phyloP scores from a whole-genome alignment of 73 alveolate species.

The Halteria grandinella region DNA sequence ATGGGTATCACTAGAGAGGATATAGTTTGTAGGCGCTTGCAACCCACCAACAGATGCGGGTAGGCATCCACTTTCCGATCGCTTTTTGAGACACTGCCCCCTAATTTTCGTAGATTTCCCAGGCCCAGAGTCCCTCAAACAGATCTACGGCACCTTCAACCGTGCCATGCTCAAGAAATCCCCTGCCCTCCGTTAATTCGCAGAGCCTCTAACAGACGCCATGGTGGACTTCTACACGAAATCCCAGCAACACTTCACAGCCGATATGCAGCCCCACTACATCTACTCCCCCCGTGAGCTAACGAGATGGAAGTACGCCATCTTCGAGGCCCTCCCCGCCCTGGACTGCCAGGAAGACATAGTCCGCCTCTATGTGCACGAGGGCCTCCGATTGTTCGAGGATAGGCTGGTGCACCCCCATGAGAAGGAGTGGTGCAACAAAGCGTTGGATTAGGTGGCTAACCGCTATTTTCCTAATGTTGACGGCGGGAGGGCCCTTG shows the following conservation, averaged over 20 bases:
- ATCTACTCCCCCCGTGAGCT: slow-evolving; percentile 98
- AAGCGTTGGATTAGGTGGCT: slow-evolving; percentile 89
- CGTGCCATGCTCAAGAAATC: slow-evolving; percentile 95
- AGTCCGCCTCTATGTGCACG: slow-evolving; percentile 94
- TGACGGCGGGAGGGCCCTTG: slow-evolving; percentile 71
- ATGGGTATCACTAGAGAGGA: slow-evolving; percentile 95
- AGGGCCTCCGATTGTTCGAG: slow-evolving; percentile 97
- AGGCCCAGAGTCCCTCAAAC: slow-evolving; percentile 97
- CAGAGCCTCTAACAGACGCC: slow-evolving; percentile 97
- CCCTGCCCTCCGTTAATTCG: slow-evolving; percentile 78
- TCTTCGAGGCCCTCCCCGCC: slow-evolving; percentile 76
- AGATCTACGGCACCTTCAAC: slow-evolving; percentile 99
- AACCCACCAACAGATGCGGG: slow-evolving; percentile 99
- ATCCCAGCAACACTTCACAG: slow-evolving; percentile 94
- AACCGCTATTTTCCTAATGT: slow-evolving; percentile 81
- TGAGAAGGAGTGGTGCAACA: slow-evolving; percentile 98
- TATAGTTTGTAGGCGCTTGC: slow-evolving; percentile 98
- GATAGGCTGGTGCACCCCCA: slow-evolving; percentile 97
- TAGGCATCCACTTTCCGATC: slow-evolving; percentile 94
- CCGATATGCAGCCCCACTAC: slow-evolving; percentile 99
- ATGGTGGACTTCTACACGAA: slow-evolving; percentile 99
- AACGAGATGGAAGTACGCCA: slow-evolving; percentile 90
- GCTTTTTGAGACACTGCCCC: slow-evolving; percentile 98
- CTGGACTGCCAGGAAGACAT: slow-evolving; percentile 88
- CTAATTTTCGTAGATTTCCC: slow-evolving; percentile 98